These are phyloP conservation scores for Pyricularia sp. DNA, from an alignment of 2,329 filamentous ascomycete genomes.

Conservation along the genomic window DNA sequence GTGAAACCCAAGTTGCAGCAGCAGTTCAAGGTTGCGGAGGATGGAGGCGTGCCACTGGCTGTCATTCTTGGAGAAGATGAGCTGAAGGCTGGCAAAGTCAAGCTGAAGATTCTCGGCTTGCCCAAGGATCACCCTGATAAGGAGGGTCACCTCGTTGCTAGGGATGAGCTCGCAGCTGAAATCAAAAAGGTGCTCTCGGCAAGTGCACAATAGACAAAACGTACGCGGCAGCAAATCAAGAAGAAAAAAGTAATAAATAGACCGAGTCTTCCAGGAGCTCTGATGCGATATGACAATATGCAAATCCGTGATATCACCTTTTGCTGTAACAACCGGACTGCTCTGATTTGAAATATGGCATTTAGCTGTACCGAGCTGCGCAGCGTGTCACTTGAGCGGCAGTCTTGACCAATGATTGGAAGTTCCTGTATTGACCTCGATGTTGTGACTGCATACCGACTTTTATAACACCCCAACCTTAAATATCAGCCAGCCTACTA, in stretches of 20 bases:
- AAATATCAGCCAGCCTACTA: background rate
- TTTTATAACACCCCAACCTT: background rate
- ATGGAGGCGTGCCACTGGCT: slow-evolving; percentile 69
- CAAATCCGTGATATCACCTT: background rate
- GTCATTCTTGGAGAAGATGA: slow-evolving; percentile 91
- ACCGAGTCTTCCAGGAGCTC: background rate
- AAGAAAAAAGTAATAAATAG: background rate
- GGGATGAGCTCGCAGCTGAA: slow-evolving; percentile 53
- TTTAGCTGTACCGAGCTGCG: background rate
- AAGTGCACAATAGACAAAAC: background rate
- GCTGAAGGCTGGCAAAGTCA: slow-evolving; percentile 71
- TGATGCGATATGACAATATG: background rate
- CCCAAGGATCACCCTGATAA: slow-evolving; percentile 81
- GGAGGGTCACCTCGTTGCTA: slow-evolving; percentile 68
- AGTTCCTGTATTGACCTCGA: background rate
- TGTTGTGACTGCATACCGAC: background rate
- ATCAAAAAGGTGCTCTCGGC: slow-evolving; percentile 32
- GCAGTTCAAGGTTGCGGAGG: slow-evolving; percentile 88
- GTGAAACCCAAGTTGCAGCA: slow-evolving; percentile 78
- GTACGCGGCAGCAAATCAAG: background rate
- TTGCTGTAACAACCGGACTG: background rate
- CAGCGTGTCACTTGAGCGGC: too few relatives aligned
- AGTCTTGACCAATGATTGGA: too few relatives aligned
- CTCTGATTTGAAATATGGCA: background rate
- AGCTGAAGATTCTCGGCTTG: slow-evolving; percentile 71